Conservation (phyloP, 202 grass and related monocot genomes). For the Cymbopogon flexuosus region DNA sequence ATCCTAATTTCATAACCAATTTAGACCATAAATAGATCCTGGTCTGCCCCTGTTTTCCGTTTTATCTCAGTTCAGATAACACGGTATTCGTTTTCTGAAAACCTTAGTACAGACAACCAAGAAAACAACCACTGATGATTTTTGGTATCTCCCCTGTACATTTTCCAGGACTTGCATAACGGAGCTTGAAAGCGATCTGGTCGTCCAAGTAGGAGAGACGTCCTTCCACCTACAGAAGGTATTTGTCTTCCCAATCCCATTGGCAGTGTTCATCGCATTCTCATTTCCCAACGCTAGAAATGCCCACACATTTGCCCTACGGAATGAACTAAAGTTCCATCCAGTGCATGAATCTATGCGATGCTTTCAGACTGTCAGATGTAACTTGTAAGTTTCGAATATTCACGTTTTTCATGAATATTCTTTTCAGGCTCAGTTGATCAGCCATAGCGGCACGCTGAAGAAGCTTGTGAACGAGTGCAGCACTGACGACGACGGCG, state of each 20-base stretch:
- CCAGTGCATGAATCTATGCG: background rate
- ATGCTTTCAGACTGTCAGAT: background rate
- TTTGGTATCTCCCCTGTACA: background rate
- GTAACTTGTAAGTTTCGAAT: background rate
- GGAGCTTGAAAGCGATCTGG: slow-evolving; percentile 64
- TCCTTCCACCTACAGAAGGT: slow-evolving; percentile 81
- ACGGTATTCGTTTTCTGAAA: background rate
- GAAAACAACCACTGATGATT: background rate
- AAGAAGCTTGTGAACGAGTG: slow-evolving; percentile 47
- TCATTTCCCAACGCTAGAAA: background rate
- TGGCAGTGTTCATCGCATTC: background rate
- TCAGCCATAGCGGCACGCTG: slow-evolving; percentile 51
- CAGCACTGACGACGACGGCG: background rate
- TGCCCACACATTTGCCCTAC: background rate
- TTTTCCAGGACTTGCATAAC: slow-evolving; percentile 59
- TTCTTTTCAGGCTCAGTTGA: slow-evolving; percentile 45
- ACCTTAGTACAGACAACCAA: background rate
- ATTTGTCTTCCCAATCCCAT: background rate
- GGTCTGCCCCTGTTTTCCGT: background rate
- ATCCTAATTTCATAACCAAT: background rate
- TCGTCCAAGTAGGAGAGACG: slow-evolving; percentile 56
- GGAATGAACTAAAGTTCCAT: background rate
- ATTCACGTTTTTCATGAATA: background rate
- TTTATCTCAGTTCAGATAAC: background rate
- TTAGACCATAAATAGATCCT: background rate